Base-by-base conservation (phyloP, 306 rosid species). In the Inga leiocalycina region DNA sequence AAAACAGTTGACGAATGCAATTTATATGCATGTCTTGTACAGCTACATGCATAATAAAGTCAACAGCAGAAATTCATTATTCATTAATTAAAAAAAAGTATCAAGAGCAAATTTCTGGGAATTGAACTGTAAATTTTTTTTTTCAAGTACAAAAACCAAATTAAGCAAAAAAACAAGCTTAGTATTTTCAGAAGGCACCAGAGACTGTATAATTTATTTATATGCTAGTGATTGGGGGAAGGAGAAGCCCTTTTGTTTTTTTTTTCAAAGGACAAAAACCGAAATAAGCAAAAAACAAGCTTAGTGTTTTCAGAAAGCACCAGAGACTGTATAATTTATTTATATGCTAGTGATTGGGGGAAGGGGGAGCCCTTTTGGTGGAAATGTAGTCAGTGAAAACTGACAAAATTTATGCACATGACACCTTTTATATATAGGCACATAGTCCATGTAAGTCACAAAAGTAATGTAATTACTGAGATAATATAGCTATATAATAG, bases 61-160 rank as follows among this genome's bases (percentile, higher is more conserved):
- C 76, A 81, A 84, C n/a, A 78, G 70, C 73, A n/a, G 11, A 78
- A 57, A 39, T 24, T 39, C 43, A 39, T 39, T 39, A 39, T 6
- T 39, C 41, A 30, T 72, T 17, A 22, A 35, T 12, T 39, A 24
- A 54, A 32, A 70, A 52, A 35, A 70, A 56, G 27, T 32, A 30
- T 35, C 76, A 76, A 69, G 74, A 45, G 19, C 10, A 52, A 79
- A 48, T 78, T 74, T 11, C 49, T 75, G 17, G 34, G 1, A 61
- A 22, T 10, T 22, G 3, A 54, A 54, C 6, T 35, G 35, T 43
- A 37, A 54, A 6, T 56, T 24, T 62, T 19, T 62, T 62, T 24
- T 41, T 41, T 27, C 20, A 77, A 43, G 71, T 27, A 43, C 24
- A 39, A 62, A 16, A 27, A 41, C 54, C n/a, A 48, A 75, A 76